Evolutionary conservation across 2,329 filamentous ascomycete species (phyloP), one percentile per base, ranked within the genome.

Genomic region (Monosporascus sp.): DNA sequence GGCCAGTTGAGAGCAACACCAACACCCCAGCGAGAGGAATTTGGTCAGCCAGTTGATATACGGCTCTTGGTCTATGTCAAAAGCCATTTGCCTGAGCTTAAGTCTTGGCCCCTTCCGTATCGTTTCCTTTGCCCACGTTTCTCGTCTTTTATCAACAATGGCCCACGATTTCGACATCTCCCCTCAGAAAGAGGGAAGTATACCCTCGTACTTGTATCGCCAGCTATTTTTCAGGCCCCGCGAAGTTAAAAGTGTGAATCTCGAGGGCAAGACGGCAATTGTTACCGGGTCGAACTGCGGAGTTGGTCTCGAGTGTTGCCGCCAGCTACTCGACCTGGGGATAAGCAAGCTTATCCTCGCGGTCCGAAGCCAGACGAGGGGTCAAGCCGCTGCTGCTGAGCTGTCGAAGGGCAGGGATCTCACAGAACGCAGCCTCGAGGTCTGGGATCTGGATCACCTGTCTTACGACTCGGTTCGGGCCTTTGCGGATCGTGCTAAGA

Each of bases 401-500:
- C 27, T 55, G 14, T 19, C 51, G 11, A 34, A 38, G 1, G 24
- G 27, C 4, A 3, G 31, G n/a, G 17, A 45, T 14, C 27, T 24
- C 7, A 16, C 48, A 26, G 41, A 22, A 19, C 26, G n/a, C 19
- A 59, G 38, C 2, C 63, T 74, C 27, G 64, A 74, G 26, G 72
- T 78, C 7, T 78, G 74, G 73, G 26, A 61, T 19, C 59, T 78
- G 1, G 73, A 78, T 54, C 66, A 75, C 49, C 47, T 49, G 2
- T 67, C 62, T 1, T 76, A 75, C 56, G 63, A 67, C 1, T 76
- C 72, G 1, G 62, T 77, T 43, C 58, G 62, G 37, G 58, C 61
- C 3, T 77, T 78, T 50, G 70, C 63, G 17, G 54, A 52, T 2
- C 67, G 66, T 7, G 63, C 66, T 1, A 56, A 52, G 7, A 54